Evolutionary conservation across 2,329 filamentous ascomycete species (phyloP).

Genomic region (Alternaria sp.): DNA sequence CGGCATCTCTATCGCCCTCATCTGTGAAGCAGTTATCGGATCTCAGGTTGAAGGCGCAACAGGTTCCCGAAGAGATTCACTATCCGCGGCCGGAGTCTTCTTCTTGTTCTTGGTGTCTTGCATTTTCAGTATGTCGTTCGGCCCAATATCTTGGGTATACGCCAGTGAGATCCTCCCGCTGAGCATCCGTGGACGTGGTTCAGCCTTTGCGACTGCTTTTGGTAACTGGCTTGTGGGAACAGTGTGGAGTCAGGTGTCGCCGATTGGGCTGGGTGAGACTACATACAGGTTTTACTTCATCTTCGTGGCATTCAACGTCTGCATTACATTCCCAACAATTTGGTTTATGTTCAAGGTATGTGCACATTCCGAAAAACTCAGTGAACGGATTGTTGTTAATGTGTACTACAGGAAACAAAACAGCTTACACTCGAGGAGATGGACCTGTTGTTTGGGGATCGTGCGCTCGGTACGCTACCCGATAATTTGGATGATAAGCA

Average conservation of each 20-base stretch:
- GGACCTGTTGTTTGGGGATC: conserved; percentile 64
- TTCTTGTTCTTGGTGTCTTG: conserved; percentile 66
- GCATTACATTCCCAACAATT: conserved; percentile 57
- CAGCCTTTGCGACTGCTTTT: conserved; percentile 65
- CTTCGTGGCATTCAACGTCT: conserved; percentile 62
- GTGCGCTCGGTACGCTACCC: conserved; percentile 58
- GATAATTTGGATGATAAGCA: conserved; percentile 52
- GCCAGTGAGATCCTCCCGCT: conserved; percentile 71
- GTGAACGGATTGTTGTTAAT: not conserved
- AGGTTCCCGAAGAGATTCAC: conserved; percentile 47
- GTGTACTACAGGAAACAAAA: conserved; percentile 45
- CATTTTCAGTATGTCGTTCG: conserved; percentile 49
- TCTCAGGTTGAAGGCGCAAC: conserved; percentile 44
- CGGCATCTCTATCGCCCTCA: conserved; percentile 64
- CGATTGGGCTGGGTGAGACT: conserved; percentile 60
- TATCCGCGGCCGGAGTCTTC: conserved; percentile 69
- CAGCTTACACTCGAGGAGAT: conserved; percentile 65
- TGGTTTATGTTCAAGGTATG: conserved; percentile 60
- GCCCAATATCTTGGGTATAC: conserved; percentile 66
- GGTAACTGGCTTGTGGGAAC: conserved; percentile 69
- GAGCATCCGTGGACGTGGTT: conserved; percentile 68
- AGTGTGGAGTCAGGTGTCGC: conserved; percentile 67
- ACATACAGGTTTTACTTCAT: conserved; percentile 67
- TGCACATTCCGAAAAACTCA: not conserved
- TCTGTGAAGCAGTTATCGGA: conserved; percentile 67